Evolutionary conservation across 177 flowering plant species (phyloP).

Genomic region (Vitis hybrid): DNA sequence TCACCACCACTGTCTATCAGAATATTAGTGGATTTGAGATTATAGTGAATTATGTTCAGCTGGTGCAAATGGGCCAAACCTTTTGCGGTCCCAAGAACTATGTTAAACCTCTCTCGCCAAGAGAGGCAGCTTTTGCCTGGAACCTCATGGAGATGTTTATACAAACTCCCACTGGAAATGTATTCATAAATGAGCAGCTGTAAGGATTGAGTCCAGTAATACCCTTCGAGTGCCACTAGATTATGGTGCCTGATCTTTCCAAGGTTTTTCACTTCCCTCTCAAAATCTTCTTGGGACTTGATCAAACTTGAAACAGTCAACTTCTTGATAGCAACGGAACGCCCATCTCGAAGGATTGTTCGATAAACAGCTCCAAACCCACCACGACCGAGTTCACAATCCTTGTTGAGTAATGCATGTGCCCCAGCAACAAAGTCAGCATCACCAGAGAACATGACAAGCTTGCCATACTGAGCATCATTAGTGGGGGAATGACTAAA

Average conservation of each 20-base stretch:
- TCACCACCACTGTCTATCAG: slow-evolving; percentile 60
- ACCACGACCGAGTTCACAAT: slow-evolving; percentile 91
- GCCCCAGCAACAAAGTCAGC: slow-evolving; percentile 74
- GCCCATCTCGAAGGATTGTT: slow-evolving; percentile 68
- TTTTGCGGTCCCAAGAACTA: slow-evolving; percentile 82
- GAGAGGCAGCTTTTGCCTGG: slow-evolving; percentile 35
- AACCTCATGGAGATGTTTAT: slow-evolving; percentile 74
- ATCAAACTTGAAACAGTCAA: slow-evolving; percentile 70
- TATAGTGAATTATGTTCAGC: slow-evolving; percentile 68
- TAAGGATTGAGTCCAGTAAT: slow-evolving; percentile 84
- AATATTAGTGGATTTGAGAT: slow-evolving; percentile 85
- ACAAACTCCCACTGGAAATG: slow-evolving; percentile 62
- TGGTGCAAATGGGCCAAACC: slow-evolving; percentile 80
- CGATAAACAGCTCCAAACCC: slow-evolving; percentile 88
- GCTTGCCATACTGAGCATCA: slow-evolving; percentile 78
- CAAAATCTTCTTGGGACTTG: slow-evolving; percentile 87
- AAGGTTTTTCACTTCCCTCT: slow-evolving; percentile 66
- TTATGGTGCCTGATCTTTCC: slow-evolving; percentile 73
- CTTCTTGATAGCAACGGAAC: slow-evolving; percentile 87
- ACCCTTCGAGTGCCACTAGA: slow-evolving; percentile 81
- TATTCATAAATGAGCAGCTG: slow-evolving; percentile 92
- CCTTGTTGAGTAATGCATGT: slow-evolving; percentile 79
- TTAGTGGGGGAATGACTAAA: slow-evolving; percentile 59
- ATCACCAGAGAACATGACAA: slow-evolving; percentile 91
- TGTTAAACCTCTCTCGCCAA: slow-evolving; percentile 75